Base-by-base conservation (phyloP, 352 stramenopile genomes). In the Lagenidium giganteum region DNA sequence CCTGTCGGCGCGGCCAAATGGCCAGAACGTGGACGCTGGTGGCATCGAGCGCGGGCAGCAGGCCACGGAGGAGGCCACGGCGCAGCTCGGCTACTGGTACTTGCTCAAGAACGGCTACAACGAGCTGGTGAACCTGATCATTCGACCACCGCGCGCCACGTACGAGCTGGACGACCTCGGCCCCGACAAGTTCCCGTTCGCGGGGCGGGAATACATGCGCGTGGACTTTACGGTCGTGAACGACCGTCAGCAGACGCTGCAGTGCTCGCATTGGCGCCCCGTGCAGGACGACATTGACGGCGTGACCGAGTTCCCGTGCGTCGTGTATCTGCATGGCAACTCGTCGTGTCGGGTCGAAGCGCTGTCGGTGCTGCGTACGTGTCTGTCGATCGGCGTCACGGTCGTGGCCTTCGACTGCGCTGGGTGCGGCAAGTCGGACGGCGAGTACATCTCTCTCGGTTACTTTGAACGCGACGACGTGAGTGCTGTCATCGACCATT, bases 241-340 rank as follows among this genome's bases (percentile, higher is more conserved):
- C 24, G 63, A 91, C 43, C 63, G 82, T 17, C 55, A 57, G n/a
- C 70, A 93, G 60, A 80, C 67, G 25, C 55, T 98, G 9, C 64
- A 95, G 46, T 98, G 94, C 60, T 97, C 86, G 25, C 85, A 96
- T 51, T 98, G 95, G 95, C 69, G 85, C 45, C 87, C 84, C 0
- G 52, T 73, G 4, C 64, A 54, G 26, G 35, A 24, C 22, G 47
- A 45, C 17, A 42, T 33, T 8, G 13, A 49, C 40, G 25, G 43
- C 4, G 39, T 47, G 21, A 51, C 40, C 6, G 45, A 65, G 26
- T 42, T 87, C 27, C 80, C 85, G 13, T 97, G 92, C 56, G 79
- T 99, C 1, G 95, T 98, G 42, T 98, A 98, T 47, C 77, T 99
- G 46, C 96, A 98, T 56, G 96, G 96, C 40, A 99, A 99, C 59